A percentile compares a stretch with the other conserved stretches of the same genome.
Conservation (phyloP, 163 green algal species). For the Chloromonas sp. region DNA sequence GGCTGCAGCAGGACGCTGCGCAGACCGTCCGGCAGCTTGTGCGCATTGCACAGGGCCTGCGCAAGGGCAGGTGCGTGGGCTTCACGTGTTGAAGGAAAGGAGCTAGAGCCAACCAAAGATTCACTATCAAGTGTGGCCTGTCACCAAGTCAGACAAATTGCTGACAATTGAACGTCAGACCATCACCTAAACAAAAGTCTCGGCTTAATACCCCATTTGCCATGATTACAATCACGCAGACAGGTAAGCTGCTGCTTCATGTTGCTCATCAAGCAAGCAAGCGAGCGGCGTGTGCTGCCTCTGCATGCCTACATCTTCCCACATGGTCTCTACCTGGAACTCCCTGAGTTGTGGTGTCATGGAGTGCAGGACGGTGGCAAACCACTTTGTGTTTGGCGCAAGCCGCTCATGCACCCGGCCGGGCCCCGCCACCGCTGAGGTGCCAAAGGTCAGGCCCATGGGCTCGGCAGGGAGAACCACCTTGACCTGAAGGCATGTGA, state of each 20-base stretch:
- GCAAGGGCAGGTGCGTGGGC: not conserved
- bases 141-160: not conserved
- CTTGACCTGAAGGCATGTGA: not conserved
- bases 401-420: not conserved
- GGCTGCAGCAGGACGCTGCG: constrained; percentile 6
- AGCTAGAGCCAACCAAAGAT: too few species aligned
- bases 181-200: not conserved
- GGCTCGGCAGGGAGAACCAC: not conserved
- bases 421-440: not conserved
- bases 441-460: not conserved
- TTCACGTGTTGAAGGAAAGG: too few species aligned
- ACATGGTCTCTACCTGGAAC: not conserved
- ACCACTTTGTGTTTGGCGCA: not conserved
- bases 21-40: constrained; percentile 2
- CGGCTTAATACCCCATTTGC: not conserved
- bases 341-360: not conserved
- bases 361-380: not conserved
- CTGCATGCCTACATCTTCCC: not conserved
- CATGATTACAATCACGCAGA: not conserved
- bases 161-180: not conserved
- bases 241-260: too few species aligned
- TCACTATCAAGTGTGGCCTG: too few species aligned
- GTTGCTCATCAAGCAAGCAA: not conserved
- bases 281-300: not conserved
- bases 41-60: constrained; percentile 8